Percentiles rank a stretch among this genome's conserved stretches.
phyloP scores from a whole-genome alignment of 148 eudicot genomes.

The Nyssa sinensis region DNA sequence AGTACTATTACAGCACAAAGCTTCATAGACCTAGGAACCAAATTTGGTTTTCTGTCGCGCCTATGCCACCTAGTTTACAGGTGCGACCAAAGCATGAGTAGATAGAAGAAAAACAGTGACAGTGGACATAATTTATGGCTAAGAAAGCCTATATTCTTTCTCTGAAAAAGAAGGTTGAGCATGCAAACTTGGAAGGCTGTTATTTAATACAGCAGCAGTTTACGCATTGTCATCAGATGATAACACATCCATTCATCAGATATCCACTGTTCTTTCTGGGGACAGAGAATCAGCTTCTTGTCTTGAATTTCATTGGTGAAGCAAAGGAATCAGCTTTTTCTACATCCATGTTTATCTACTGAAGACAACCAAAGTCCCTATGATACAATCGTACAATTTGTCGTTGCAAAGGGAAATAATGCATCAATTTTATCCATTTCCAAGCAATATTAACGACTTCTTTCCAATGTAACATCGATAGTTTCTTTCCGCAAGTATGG shows the following conservation, averaged over 20 bases:
- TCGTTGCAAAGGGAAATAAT: neutral
- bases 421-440: neutral
- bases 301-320: conserved; percentile 6
- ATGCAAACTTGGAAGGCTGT: neutral
- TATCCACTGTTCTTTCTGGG: neutral
- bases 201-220: neutral
- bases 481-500: conserved; percentile 12
- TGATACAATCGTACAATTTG: neutral
- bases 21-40: neutral
- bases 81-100: neutral
- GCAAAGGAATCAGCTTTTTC: conserved; percentile 5
- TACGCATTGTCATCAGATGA: neutral
- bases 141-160: neutral
- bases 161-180: neutral
- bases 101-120: conserved; percentile 5
- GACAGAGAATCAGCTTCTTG: neutral
- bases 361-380: conserved; percentile 4
- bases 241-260: neutral
- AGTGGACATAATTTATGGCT: neutral
- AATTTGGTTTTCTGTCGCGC: neutral
- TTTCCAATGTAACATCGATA: conserved; percentile 4
- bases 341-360: neutral
- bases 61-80: neutral
- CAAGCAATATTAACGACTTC: neutral
- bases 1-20: neutral